Percentiles rank a stretch among this genome's conserved stretches.
phyloP scores from a whole-genome alignment of 208 protist genomes.

The Leishmania tarentolae region DNA sequence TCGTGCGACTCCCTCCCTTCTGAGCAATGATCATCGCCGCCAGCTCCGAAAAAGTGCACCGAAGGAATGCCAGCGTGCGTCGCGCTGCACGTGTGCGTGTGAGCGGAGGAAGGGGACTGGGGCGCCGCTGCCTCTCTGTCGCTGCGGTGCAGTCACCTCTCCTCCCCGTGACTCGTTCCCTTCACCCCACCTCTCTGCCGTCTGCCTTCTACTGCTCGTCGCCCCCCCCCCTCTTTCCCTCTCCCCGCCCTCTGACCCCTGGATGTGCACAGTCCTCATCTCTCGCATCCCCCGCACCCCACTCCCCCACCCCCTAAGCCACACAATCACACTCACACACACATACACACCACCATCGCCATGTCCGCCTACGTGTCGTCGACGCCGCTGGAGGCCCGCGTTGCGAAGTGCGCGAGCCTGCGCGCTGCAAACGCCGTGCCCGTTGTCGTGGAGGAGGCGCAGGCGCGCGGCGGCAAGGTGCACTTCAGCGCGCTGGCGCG shows the following conservation, averaged over 20 bases:
- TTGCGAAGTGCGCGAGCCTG: constrained; percentile 26
- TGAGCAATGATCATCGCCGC: no score
- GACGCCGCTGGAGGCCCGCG: constrained; percentile 22
- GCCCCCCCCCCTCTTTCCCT: background rate
- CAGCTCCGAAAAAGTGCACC: no score
- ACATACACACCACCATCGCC: background rate
- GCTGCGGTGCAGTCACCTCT: no score
- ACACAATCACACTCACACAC: no score
- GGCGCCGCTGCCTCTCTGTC: no score
- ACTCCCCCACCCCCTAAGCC: background rate
- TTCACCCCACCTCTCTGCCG: background rate
- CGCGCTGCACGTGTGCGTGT: no score
- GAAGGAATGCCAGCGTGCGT: no score
- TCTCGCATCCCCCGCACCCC: background rate
- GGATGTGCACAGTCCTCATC: background rate
- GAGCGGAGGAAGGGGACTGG: no score
- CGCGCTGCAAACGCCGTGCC: constrained; percentile 5
- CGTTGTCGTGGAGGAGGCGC: constrained; percentile 27
- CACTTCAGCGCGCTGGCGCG: constrained; percentile 34
- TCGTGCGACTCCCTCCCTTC: background rate
- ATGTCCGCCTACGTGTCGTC: constrained; percentile 28
- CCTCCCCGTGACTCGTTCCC: no score
- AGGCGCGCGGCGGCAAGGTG: constrained; percentile 26
- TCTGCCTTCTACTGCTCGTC: background rate
- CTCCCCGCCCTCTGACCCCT: background rate